Evolutionary conservation across 2,329 filamentous ascomycete genomes (phyloP), one percentile per base, ranked within the genome.

Genomic region (Orbilia brochopaga): DNA sequence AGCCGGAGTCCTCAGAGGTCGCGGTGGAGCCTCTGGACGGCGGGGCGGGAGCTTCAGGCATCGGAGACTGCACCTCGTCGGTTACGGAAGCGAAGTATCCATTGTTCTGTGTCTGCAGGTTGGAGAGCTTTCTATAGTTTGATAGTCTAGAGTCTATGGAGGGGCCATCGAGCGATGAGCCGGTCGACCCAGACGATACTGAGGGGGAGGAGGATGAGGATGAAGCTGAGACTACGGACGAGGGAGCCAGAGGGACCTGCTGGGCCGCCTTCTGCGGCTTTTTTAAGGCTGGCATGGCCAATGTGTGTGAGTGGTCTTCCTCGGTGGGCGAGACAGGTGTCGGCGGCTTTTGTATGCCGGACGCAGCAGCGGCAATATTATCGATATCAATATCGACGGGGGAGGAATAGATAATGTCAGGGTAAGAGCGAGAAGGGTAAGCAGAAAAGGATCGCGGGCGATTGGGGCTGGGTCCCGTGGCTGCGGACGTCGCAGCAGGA

Each of bases 21-120:
- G 66, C 59, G 30, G 53, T 52, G 19, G 66, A 70, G 19, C 66
- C 66, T 70, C 66, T 64, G 8, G 66, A 70, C 17, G 66, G 66
- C 54, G 66, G 66, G 44, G 66, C 66, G 17, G 66, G 66, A 23
- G 66, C 66, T 56, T 70, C 66, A 27, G 66, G 66, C 66, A 70
- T 70, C 2, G 66, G 66, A 35, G 66, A 70, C 51, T 70, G 66
- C 23, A 60, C 66, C 40, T 70, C 66, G 59, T 70, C 66, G 59
- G 54, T 70, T 46, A 70, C 66, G 32, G 66, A 70, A 50, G 66
- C 59, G 42, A 70, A 70, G 54, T 70, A 70, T 27, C 59, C 66
- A 64, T 70, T 70, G 21, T 64, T 70, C 46, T 70, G 66, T 10
- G 66, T 70, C 50, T 70, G 66, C 27, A 70, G 53, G 44, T 40